Conservation (phyloP, 208 protist species). For the Leishmania gerbilli region DNA sequence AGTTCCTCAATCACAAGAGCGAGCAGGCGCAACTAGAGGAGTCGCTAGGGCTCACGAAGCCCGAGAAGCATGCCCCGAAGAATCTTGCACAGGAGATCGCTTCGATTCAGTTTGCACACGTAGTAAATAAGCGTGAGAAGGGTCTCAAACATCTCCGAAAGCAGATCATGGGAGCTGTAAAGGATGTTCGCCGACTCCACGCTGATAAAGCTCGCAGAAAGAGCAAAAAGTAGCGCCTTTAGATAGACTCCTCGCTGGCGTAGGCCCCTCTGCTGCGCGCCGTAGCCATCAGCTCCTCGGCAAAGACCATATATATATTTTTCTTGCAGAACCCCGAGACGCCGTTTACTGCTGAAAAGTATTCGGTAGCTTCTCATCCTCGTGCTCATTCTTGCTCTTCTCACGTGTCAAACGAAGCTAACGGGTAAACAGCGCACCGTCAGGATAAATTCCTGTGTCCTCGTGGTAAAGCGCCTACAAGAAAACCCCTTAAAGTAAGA, state of each 20-base stretch:
- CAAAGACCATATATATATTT: background rate
- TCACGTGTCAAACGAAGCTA: background rate
- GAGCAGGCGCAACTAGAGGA: constrained; percentile 64
- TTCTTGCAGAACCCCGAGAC: background rate
- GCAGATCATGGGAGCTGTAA: constrained; percentile 76
- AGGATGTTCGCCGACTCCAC: constrained; percentile 57
- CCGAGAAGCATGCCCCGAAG: constrained; percentile 42
- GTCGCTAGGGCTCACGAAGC: constrained; percentile 55
- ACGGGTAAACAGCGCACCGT: background rate
- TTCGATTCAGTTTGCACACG: constrained; percentile 67
- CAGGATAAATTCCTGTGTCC: background rate
- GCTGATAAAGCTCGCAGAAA: constrained; percentile 48
- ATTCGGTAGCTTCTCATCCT: background rate
- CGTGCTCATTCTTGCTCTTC: background rate
- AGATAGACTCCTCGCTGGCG: background rate
- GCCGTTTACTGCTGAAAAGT: background rate
- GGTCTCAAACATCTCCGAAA: constrained; percentile 70
- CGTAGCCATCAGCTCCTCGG: background rate
- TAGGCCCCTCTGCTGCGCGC: background rate
- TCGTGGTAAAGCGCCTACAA: background rate
- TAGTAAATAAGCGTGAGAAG: constrained; percentile 81
- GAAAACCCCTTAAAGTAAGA: background rate
- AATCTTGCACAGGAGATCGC: constrained; percentile 80
- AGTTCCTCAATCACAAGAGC: constrained; percentile 46
- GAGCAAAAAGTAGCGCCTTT: constrained; percentile 10